Evolutionary conservation across 345 rosid species (phyloP).

Genomic region (Aurinia saxatilis): DNA sequence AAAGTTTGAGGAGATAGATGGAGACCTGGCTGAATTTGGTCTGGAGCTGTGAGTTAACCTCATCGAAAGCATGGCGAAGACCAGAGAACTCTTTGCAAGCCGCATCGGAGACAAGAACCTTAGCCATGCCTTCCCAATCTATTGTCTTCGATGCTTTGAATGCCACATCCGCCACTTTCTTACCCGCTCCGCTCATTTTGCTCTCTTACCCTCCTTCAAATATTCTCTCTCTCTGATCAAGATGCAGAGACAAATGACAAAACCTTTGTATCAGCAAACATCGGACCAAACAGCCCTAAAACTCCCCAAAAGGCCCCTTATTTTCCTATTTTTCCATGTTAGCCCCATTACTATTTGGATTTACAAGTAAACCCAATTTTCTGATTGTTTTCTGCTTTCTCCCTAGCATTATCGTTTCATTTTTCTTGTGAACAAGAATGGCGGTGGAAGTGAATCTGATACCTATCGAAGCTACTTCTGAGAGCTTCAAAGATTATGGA

Average conservation of each 20-base stretch:
- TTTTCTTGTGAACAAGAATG: neutral
- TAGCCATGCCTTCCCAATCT: constrained; percentile 90
- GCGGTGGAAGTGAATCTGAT: constrained; percentile 39
- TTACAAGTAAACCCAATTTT: neutral
- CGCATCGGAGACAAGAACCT: constrained; percentile 67
- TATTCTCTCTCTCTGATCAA: neutral
- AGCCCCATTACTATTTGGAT: neutral
- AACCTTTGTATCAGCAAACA: no score
- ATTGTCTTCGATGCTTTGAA: constrained; percentile 71
- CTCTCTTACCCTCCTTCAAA: constrained; percentile 17
- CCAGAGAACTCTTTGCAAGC: constrained; percentile 78
- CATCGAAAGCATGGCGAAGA: constrained; percentile 78
- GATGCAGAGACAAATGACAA: no score
- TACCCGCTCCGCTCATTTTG: constrained; percentile 72
- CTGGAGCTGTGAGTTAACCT: constrained; percentile 64
- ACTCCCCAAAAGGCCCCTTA: neutral
- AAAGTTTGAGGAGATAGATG: no score
- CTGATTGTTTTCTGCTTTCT: neutral
- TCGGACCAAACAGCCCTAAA: neutral
- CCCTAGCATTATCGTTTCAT: neutral
- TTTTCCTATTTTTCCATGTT: neutral
- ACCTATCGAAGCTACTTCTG: constrained; percentile 60
- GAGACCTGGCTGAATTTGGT: constrained; percentile 79
- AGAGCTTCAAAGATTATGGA: constrained; percentile 61
- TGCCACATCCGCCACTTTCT: constrained; percentile 65